Conservation (phyloP, 495 filamentous ascomycete species). For the Cudoniella acicularis region DNA sequence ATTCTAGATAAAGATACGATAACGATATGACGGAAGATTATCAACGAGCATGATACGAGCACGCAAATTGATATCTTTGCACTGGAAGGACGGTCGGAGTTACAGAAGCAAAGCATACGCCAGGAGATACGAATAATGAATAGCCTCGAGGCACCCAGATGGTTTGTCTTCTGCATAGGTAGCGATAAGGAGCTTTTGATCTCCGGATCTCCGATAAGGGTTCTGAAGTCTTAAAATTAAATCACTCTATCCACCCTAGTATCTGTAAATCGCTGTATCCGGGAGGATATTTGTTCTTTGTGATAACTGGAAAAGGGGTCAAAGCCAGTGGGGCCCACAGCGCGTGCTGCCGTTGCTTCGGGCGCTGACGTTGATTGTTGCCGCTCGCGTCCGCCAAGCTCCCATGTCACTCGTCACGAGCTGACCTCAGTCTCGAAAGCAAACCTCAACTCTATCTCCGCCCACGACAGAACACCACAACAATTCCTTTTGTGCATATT, state of each 20-base stretch:
- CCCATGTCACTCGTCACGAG: neutral
- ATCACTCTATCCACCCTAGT: neutral
- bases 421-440: slow-evolving; percentile 2
- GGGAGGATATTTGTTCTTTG: neutral
- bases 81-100: slow-evolving; percentile 19
- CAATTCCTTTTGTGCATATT: neutral
- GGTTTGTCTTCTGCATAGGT: slow-evolving; percentile 13
- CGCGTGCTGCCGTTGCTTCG: no score
- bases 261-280: neutral
- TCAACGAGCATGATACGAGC: neutral
- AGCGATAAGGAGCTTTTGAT: neutral
- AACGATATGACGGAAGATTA: slow-evolving; percentile 16
- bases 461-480: neutral
- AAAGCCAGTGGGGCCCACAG: neutral
- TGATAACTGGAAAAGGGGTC: slow-evolving; percentile 6
- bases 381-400: slow-evolving; percentile 2
- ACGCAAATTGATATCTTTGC: slow-evolving; percentile 17
- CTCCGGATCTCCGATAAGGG: neutral
- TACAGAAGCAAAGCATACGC: slow-evolving; percentile 13
- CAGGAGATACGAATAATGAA: slow-evolving; percentile 17
- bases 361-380: neutral
- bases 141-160: neutral
- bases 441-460: no score
- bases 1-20: slow-evolving; percentile 47
- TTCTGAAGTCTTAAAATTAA: neutral